These are phyloP conservation scores for Lentinula edodes DNA, from an alignment of 768 basidiomycete genomes.

Conservation along the genomic window DNA sequence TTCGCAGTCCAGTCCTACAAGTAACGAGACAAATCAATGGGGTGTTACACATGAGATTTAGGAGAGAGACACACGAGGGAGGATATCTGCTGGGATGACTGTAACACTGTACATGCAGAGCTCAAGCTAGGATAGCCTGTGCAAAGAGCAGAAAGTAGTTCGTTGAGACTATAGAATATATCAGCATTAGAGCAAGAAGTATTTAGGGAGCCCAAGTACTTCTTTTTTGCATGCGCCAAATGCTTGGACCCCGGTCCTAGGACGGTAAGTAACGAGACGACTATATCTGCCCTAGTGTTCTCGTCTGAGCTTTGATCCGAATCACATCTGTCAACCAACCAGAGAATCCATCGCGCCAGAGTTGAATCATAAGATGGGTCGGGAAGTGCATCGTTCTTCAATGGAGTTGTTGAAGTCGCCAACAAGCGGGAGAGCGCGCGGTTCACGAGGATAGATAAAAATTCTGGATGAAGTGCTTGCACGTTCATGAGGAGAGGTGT, in stretches of 20 bases:
- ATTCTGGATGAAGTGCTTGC: constrained; percentile 46
- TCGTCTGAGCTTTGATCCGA: constrained; percentile 11
- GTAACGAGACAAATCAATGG: background rate
- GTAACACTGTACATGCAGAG: constrained; percentile 4
- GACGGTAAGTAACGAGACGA: constrained; percentile 32
- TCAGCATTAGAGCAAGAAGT: background rate
- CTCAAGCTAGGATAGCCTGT: constrained; percentile 16
- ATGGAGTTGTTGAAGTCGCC: constrained; percentile 13
- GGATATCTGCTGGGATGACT: constrained; percentile 10
- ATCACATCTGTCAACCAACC: constrained; percentile 36
- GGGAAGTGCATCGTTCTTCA: constrained; percentile 6
- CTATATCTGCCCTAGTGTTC: constrained; percentile 23
- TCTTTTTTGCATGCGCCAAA: constrained; percentile 7
- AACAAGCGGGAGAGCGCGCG: background rate
- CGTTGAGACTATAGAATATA: constrained; percentile 6
- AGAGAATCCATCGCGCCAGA: constrained; percentile 65
- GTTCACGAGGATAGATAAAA: constrained; percentile 27
- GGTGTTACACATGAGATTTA: constrained; percentile 5
- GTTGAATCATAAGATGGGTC: constrained; percentile 50
- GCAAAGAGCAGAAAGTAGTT: constrained; percentile 31
- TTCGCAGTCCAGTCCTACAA: constrained; percentile 46
- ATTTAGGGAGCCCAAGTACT: background rate
- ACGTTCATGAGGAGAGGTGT: constrained; percentile 56
- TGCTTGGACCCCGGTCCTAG: constrained; percentile 24
- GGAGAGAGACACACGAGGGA: constrained; percentile 14